phyloP scores from a whole-genome alignment of 148 eudicot genomes.

The Camellia lanceoleosa region DNA sequence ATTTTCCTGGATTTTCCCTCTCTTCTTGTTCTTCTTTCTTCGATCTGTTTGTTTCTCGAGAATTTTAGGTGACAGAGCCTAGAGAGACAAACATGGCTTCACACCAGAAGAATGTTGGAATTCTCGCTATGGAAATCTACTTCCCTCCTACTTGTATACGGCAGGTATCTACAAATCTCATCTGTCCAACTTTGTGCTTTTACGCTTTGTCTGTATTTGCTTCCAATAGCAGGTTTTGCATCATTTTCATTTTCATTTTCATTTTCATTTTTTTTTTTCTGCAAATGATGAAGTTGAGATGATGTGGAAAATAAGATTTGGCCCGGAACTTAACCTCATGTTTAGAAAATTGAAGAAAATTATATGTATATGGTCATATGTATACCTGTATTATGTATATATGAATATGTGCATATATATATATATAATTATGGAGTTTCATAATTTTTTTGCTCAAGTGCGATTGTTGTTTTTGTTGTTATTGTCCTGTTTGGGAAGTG shows the following conservation, averaged over 20 bases:
- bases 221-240: not conserved
- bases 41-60: conserved; percentile 17
- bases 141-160: conserved; percentile 92
- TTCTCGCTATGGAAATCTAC: conserved; percentile 96
- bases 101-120: conserved; percentile 69
- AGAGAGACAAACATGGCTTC: conserved; percentile 26
- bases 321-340: not conserved
- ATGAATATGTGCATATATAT: too few relatives aligned
- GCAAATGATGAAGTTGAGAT: not conserved
- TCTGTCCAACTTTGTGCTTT: not conserved
- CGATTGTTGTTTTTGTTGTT: too few relatives aligned
- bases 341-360: not conserved
- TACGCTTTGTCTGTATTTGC: not conserved
- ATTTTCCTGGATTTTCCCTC: conserved; percentile 17
- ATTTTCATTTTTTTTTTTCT: too few relatives aligned
- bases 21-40: not conserved
- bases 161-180: conserved; percentile 48
- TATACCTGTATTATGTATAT: too few relatives aligned
- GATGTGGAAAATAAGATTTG: conserved; percentile 5
- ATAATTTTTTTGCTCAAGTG: too few relatives aligned
- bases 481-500: too few relatives aligned
- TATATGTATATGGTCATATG: too few relatives aligned
- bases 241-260: not conserved
- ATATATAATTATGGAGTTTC: too few relatives aligned
- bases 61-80: not conserved